Percentiles rank a stretch among this genome's conserved stretches.
phyloP scores from a whole-genome alignment of 2,329 filamentous ascomycete species.

The Clarireedia paspali region DNA sequence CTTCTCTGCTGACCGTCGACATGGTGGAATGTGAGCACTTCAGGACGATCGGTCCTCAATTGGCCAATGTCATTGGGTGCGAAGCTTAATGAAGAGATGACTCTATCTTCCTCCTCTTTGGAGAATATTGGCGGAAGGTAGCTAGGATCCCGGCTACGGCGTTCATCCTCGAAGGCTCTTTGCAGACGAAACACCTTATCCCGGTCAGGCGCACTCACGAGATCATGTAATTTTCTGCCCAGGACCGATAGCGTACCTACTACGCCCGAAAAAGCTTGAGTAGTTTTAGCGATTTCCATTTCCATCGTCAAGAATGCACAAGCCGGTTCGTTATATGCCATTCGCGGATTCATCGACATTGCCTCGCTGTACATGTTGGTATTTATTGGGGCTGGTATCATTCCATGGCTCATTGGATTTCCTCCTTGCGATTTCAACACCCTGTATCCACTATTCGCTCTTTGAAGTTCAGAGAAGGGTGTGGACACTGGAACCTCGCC shows the following conservation, averaged over 20 bases:
- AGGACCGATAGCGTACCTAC: slow-evolving; percentile 41
- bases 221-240: slow-evolving; percentile 45
- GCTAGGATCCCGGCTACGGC: slow-evolving; percentile 46
- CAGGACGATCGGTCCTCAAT: slow-evolving; percentile 44
- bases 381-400: slow-evolving; percentile 39
- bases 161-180: slow-evolving; percentile 46
- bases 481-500: slow-evolving; percentile 34
- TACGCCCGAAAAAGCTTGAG: slow-evolving; percentile 46
- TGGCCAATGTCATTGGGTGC: slow-evolving; percentile 44
- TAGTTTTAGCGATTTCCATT: slow-evolving; percentile 50
- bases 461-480: slow-evolving; percentile 38
- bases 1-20: slow-evolving; percentile 44
- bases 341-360: slow-evolving; percentile 20
- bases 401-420: slow-evolving; percentile 34
- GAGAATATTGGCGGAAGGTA: slow-evolving; percentile 57
- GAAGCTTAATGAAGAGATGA: slow-evolving; percentile 49
- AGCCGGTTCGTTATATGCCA: slow-evolving; percentile 41
- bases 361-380: slow-evolving; percentile 39
- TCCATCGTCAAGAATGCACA: slow-evolving; percentile 50
- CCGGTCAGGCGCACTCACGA: slow-evolving; percentile 44
- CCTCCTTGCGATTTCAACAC: slow-evolving; percentile 45
- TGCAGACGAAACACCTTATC: slow-evolving; percentile 45
- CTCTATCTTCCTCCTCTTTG: slow-evolving; percentile 44
- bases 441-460: slow-evolving; percentile 40
- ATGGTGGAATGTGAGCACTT: slow-evolving; percentile 46